Conservation (phyloP, 257 asterid genomes). For the Gentiana dahurica region DNA sequence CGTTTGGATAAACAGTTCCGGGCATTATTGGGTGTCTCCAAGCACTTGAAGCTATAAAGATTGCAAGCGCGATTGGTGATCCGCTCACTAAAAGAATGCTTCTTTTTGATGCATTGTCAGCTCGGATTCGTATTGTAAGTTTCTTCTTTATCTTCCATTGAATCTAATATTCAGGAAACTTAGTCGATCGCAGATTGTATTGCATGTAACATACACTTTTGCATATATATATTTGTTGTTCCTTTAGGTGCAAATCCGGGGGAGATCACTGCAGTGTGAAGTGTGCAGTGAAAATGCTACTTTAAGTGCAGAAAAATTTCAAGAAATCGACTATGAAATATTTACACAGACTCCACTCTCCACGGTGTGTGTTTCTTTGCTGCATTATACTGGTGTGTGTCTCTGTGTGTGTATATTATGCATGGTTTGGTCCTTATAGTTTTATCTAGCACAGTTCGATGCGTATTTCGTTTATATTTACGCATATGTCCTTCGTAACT, state of each 20-base stretch:
- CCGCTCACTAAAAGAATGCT: slow-evolving; percentile 88
- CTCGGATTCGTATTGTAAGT: slow-evolving; percentile 70
- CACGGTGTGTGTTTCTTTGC: slow-evolving; percentile 35
- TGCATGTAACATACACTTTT: neutral
- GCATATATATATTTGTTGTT: neutral
- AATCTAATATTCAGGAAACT: too few species aligned
- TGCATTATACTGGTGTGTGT: neutral
- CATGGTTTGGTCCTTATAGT: too few species aligned
- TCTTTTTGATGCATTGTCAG: slow-evolving; percentile 72
- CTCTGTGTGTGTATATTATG: neutral
- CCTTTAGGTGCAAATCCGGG: slow-evolving; percentile 65
- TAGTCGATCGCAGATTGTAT: too few species aligned
- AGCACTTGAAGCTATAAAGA: slow-evolving; percentile 90
- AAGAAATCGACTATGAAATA: slow-evolving; percentile 52
- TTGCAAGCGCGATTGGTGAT: slow-evolving; percentile 74
- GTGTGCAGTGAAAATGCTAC: slow-evolving; percentile 63
- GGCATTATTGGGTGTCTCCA: slow-evolving; percentile 94
- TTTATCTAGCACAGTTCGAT: too few species aligned
- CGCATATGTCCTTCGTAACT: too few species aligned
- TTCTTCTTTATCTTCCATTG: neutral
- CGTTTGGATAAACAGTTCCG: slow-evolving; percentile 45
- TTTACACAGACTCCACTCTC: slow-evolving; percentile 70
- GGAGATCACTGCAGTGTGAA: slow-evolving; percentile 61
- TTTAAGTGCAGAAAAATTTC: slow-evolving; percentile 37
- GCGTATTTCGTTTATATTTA: too few species aligned